Evolutionary conservation across 306 rosid species (phyloP).

Genomic region (Hylodesmum podocarpum): DNA sequence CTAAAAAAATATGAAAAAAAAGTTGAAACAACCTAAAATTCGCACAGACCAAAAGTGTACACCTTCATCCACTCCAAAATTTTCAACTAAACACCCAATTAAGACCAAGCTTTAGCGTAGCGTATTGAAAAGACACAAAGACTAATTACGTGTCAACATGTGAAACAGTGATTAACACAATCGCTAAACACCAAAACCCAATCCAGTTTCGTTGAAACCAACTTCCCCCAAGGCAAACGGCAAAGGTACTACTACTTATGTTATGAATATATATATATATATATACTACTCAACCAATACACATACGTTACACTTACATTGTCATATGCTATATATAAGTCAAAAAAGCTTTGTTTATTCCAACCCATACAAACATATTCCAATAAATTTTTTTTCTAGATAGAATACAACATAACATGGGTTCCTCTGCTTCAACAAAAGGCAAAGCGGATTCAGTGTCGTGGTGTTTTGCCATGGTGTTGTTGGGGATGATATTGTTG

Average conservation of each 20-base stretch:
- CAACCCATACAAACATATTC: neutral
- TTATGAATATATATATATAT: no score
- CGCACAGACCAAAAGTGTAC: neutral
- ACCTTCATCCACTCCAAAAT: constrained; percentile 9
- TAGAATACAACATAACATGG: neutral
- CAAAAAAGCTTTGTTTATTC: neutral
- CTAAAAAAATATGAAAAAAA: neutral
- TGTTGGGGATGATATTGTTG: constrained; percentile 51
- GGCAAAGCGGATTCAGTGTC: constrained; percentile 45
- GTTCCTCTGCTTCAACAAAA: neutral
- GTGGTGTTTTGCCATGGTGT: constrained; percentile 53
- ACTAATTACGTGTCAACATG: neutral
- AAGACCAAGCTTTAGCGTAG: neutral
- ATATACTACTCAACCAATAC: constrained; percentile 10
- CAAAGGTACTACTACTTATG: constrained; percentile 14
- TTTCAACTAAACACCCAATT: neutral
- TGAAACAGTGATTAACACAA: neutral
- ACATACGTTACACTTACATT: neutral
- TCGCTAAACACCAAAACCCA: constrained; percentile 31
- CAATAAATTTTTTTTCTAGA: neutral
- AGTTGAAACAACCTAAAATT: neutral
- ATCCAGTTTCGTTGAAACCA: constrained; percentile 37
- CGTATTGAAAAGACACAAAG: neutral
- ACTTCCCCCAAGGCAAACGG: constrained; percentile 35
- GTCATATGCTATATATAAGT: neutral